Evolutionary conservation across 805 yeast species (phyloP).

Genomic region (Brettanomyces nanus): DNA sequence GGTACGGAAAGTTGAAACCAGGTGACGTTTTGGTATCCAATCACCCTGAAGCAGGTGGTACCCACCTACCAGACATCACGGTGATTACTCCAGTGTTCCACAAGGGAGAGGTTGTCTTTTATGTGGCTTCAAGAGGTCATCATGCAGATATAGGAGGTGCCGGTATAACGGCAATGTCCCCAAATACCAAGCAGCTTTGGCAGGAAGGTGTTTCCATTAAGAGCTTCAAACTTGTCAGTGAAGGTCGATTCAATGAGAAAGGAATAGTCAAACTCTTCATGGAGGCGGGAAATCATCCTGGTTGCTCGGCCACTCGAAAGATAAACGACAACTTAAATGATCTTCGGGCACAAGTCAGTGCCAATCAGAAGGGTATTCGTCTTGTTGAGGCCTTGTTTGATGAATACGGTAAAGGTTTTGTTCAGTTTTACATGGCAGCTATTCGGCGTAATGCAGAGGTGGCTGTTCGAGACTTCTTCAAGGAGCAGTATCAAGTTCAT

Average conservation of each 20-base stretch:
- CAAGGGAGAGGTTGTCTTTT: slow-evolving; percentile 37
- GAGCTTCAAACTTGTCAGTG: slow-evolving; percentile 40
- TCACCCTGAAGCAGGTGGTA: slow-evolving; percentile 37
- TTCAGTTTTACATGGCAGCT: slow-evolving; percentile 39
- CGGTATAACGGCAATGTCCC: slow-evolving; percentile 49
- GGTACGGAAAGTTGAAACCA: slow-evolving; percentile 30
- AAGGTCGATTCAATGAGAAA: slow-evolving; percentile 45
- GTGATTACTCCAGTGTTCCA: slow-evolving; percentile 48
- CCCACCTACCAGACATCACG: slow-evolving; percentile 45
- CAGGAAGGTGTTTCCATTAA: slow-evolving; percentile 52
- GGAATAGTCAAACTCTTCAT: slow-evolving; percentile 41
- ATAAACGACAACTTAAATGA: slow-evolving; percentile 46
- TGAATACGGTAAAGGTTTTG: slow-evolving; percentile 35
- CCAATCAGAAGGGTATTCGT: slow-evolving; percentile 43
- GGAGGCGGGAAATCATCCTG: slow-evolving; percentile 44
- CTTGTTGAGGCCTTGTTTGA: slow-evolving; percentile 33
- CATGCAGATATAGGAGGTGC: slow-evolving; percentile 60
- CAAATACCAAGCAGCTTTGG: slow-evolving; percentile 42
- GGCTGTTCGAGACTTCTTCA: slow-evolving; percentile 32
- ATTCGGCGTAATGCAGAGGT: slow-evolving; percentile 38
- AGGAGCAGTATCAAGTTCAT: slow-evolving; percentile 33
- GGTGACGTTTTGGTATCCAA: slow-evolving; percentile 39
- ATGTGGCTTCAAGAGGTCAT: slow-evolving; percentile 53
- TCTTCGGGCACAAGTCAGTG: slow-evolving; percentile 41
- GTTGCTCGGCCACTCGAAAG: slow-evolving; percentile 49